These are phyloP conservation scores for Castanea sativa DNA, from an alignment of 306 rosid species.

Conservation along the genomic window DNA sequence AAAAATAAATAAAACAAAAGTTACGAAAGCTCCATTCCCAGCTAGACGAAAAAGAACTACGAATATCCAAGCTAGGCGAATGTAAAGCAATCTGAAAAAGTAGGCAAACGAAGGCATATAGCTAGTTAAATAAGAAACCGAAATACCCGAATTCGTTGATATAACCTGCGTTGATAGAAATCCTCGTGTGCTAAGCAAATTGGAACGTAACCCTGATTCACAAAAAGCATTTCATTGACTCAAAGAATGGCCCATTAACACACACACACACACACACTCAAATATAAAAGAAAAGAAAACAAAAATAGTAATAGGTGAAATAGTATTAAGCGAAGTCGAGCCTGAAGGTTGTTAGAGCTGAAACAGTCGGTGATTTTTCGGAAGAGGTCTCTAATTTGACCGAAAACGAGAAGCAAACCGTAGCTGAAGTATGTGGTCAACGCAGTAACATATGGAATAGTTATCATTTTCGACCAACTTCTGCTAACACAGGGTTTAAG, in stretches of 20 bases:
- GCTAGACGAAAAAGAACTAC: no score
- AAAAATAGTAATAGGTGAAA: background rate
- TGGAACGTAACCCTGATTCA: conserved; percentile 71
- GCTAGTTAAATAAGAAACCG: no score
- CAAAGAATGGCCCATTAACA: background rate
- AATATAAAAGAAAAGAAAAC: background rate
- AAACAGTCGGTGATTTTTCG: conserved; percentile 61
- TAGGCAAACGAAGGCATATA: background rate
- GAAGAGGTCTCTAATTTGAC: conserved; percentile 80
- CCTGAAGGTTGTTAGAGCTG: conserved; percentile 66
- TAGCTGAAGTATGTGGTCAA: conserved; percentile 87
- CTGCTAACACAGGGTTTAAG: no score
- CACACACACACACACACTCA: no score
- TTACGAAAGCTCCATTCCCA: no score
- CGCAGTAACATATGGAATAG: conserved; percentile 82
- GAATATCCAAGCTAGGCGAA: no score
- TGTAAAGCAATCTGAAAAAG: background rate
- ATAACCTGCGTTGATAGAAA: conserved; percentile 74
- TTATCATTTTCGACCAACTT: conserved; percentile 36
- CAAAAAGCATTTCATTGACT: background rate
- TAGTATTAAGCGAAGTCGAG: background rate
- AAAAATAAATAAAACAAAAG: no score
- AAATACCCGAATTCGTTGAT: conserved; percentile 81
- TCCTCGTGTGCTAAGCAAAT: conserved; percentile 87
- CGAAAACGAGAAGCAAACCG: conserved; percentile 75